A percentile compares a stretch with the other conserved stretches of the same genome.
Evolutionary conservation across 1,284 basidiomycete species (phyloP).

Genomic region (Cutaneotrichosporon cavernicola): DNA sequence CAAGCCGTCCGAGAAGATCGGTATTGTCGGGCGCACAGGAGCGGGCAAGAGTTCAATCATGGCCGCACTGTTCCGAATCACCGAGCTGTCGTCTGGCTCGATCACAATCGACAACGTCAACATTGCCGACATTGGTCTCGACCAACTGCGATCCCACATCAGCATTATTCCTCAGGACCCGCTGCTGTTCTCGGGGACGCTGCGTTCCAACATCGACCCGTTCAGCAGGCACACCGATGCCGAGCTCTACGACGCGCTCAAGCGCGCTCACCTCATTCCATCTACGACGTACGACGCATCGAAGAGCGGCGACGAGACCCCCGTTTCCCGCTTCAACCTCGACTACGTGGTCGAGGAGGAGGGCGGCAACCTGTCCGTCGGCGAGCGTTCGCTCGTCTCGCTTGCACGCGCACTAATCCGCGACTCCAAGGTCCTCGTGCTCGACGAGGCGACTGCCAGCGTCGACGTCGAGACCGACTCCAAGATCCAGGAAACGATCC

Average conservation of each 20-base stretch:
- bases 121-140: constrained; percentile 56
- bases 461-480: constrained; percentile 68
- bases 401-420: constrained; percentile 67
- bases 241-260: constrained; percentile 76
- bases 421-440: constrained; percentile 59
- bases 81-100: constrained; percentile 52
- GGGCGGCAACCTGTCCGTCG: constrained; percentile 71
- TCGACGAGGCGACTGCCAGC: constrained; percentile 59
- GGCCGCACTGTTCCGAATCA: constrained; percentile 58
- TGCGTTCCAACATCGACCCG: constrained; percentile 67
- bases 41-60: constrained; percentile 63
- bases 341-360: constrained; percentile 82
- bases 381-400: constrained; percentile 66
- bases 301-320: constrained; percentile 30
- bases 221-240: constrained; percentile 72
- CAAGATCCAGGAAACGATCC: constrained; percentile 69
- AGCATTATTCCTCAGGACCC: constrained; percentile 85
- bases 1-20: constrained; percentile 57
- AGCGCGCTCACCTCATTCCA: constrained; percentile 69
- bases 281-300: constrained; percentile 22
- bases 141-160: constrained; percentile 55
- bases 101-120: constrained; percentile 56
- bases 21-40: constrained; percentile 56
- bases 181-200: constrained; percentile 60
- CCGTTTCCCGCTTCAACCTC: constrained; percentile 64